These are phyloP conservation scores for Nicotiana otophora DNA, from an alignment of 257 asterid species.

Conservation along the genomic window DNA sequence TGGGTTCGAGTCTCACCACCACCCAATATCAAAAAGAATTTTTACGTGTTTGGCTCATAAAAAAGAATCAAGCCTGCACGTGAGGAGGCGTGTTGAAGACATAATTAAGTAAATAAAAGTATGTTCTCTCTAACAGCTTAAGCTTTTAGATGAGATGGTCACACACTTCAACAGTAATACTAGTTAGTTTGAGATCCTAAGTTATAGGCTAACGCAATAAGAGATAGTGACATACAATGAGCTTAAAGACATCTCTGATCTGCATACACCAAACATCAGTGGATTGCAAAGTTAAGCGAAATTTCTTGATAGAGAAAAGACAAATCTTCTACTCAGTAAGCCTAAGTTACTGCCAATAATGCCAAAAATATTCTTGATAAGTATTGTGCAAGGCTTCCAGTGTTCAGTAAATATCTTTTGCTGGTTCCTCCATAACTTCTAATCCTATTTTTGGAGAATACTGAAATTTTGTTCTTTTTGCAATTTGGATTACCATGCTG, in stretches of 20 bases:
- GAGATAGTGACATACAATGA: not conserved
- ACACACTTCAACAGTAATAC: too few species aligned
- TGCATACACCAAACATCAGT: not conserved
- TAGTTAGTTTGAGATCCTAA: conserved; percentile 1
- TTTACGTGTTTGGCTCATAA: too few species aligned
- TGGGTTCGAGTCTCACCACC: too few species aligned
- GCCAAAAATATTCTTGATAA: not conserved
- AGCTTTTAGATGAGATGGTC: too few species aligned
- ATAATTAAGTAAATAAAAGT: too few species aligned
- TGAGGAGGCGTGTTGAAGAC: too few species aligned
- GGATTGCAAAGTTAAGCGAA: not conserved
- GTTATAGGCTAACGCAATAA: not conserved
- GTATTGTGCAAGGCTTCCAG: not conserved
- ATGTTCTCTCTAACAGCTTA: too few species aligned
- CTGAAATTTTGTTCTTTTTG: not conserved
- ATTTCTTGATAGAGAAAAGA: not conserved
- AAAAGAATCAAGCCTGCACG: too few species aligned
- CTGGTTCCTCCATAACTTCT: not conserved
- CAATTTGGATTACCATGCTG: not conserved
- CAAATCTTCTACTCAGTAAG: not conserved
- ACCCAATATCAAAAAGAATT: too few species aligned
- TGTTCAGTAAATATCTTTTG: not conserved
- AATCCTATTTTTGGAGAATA: not conserved
- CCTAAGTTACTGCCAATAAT: not conserved
- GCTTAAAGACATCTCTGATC: not conserved